These are phyloP conservation scores for Salix udensis DNA, from an alignment of 345 rosid species.

Conservation along the genomic window DNA sequence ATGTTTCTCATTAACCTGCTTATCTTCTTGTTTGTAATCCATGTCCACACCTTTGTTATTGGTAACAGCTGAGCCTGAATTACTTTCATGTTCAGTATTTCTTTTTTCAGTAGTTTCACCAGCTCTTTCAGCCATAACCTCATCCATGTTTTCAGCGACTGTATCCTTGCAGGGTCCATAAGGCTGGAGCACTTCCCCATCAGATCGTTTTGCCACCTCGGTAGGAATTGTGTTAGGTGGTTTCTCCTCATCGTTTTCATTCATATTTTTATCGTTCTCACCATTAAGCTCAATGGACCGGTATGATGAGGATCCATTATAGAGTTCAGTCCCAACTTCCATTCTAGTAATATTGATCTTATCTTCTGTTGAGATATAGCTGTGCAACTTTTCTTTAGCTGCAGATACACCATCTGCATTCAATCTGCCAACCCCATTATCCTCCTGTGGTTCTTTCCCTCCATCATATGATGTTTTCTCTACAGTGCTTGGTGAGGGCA, in stretches of 20 bases:
- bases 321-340: constrained; percentile 25
- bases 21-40: constrained; percentile 28
- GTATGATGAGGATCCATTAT: constrained; percentile 21
- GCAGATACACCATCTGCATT: constrained; percentile 31
- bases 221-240: constrained; percentile 20
- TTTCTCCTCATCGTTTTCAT: constrained; percentile 27
- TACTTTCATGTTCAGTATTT: constrained; percentile 28
- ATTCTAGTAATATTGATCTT: constrained; percentile 22
- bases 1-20: constrained; percentile 17
- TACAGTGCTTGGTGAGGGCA: constrained; percentile 11
- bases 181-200: constrained; percentile 15
- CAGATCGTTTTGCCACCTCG: constrained; percentile 26
- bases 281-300: constrained; percentile 17
- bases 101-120: constrained; percentile 20
- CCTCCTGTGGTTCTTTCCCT: constrained; percentile 32
- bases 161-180: constrained; percentile 25
- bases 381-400: constrained; percentile 21
- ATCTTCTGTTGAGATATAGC: constrained; percentile 28
- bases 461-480: constrained; percentile 23
- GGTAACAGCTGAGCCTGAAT: constrained; percentile 24
- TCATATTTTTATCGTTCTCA: constrained; percentile 19
- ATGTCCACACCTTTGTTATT: constrained; percentile 29
- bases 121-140: constrained; percentile 27
- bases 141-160: constrained; percentile 19
- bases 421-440: constrained; percentile 17